Percentiles rank a stretch among this genome's conserved stretches.
Evolutionary conservation across 2,329 filamentous ascomycete genomes (phyloP).

Genomic region (Tolypocladium pustulatum): DNA sequence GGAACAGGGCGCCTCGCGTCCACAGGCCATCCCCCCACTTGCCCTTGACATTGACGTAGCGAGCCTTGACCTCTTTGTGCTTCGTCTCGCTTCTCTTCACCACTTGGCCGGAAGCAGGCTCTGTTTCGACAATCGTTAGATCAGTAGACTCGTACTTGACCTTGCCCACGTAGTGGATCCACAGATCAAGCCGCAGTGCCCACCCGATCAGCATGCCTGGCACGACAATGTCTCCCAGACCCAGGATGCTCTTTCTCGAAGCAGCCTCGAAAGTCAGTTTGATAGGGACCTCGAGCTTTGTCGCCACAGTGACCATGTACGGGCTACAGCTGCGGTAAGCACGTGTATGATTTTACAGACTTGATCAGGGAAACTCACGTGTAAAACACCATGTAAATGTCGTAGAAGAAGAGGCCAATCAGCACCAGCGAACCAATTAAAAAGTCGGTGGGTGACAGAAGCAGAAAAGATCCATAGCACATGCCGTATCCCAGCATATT

Average conservation of each 20-base stretch:
- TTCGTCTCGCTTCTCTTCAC: constrained; percentile 26
- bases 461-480: constrained; percentile 69
- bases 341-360: accelerated
- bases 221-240: constrained; percentile 86
- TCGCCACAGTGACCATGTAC: constrained; percentile 81
- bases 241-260: constrained; percentile 68
- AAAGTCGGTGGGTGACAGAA: constrained; percentile 86
- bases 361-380: constrained; percentile 40
- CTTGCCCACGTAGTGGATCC: constrained; percentile 66
- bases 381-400: constrained; percentile 87
- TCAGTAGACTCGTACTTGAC: constrained; percentile 34
- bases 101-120: constrained; percentile 19
- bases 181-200: constrained; percentile 84
- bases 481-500: constrained; percentile 83
- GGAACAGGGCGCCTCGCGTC: constrained; percentile 34
- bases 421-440: constrained; percentile 70
- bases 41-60: constrained; percentile 51
- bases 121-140: constrained; percentile 22
- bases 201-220: constrained; percentile 85
- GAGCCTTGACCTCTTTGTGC: constrained; percentile 37
- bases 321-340: constrained; percentile 34
- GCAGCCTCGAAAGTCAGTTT: constrained; percentile 71
- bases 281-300: constrained; percentile 80
- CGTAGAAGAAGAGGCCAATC: constrained; percentile 78
- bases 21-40: constrained; percentile 80